Evolutionary conservation across 441 rosid species (phyloP), one percentile per base, ranked within the genome.

Genomic region (Theobroma grandiflorum): DNA sequence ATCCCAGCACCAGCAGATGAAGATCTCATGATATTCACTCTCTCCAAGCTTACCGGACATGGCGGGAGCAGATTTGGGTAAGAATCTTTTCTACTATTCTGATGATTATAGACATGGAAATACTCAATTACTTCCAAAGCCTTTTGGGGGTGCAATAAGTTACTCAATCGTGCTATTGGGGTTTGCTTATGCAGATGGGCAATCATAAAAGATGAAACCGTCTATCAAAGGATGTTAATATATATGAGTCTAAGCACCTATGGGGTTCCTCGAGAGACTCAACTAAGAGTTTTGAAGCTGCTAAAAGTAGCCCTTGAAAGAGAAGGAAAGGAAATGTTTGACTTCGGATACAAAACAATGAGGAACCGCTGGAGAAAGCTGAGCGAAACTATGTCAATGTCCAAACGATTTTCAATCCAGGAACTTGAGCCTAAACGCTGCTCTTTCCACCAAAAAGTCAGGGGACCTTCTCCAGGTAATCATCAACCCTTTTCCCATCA

Each of bases 21-120:
- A 52, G 87, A 91, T 76, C 40, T 89, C 45, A 86, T 86, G 85
- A 7, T 91, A 10, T 93, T 93, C 71, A 84, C 91, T 26, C 86
- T 92, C 26, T 90, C 93, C n/a, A 93, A 90, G 91, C 83, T 91
- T 58, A 94, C 98, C 20, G 95, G 98, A 38, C 96, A 94, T 79
- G 96, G 93, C 18, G 93, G 97, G 26, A 84, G 88, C 6, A 78
- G 95, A 85, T 93, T 91, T 40, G 97, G 98, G 97, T 88, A 87
- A 69, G 2, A 14, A 47, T 26, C 20, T 64, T 35, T 64, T 35
- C 16, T 3, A 26, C 4, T 10, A 3, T 43, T 3, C 76, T 58
- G 18, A 12, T 47, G 15, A 47, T 47, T 55, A 1, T 55, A n/a
- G 20, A 55, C 8, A 18, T 58, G 5, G 2, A 15, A 63, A 33